Evolutionary conservation across 2,329 filamentous ascomycete species (phyloP).

Genomic region (Lasiodiplodia sp.): DNA sequence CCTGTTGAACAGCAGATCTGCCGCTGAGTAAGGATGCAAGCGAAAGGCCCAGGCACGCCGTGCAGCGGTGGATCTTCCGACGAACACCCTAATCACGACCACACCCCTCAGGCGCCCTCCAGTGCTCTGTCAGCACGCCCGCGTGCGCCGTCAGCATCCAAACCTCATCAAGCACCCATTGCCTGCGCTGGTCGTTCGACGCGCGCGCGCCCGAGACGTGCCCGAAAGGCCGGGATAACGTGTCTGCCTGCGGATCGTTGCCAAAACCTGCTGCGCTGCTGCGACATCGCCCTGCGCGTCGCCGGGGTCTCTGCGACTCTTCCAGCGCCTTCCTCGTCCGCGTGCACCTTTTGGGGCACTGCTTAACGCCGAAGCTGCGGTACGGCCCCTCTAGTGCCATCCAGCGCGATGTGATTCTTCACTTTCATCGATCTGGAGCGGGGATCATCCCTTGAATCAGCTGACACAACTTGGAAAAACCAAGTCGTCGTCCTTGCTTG

Average conservation of each 20-base stretch:
- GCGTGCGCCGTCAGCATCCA: not conserved
- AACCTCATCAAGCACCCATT: not conserved
- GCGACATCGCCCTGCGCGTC: conserved; percentile 2
- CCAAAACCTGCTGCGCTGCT: conserved; percentile 13
- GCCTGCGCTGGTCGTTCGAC: not conserved
- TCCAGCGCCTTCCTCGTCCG: not conserved
- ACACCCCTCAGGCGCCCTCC: not conserved
- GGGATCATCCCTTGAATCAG: conserved; percentile 6
- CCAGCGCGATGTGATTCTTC: conserved; percentile 4
- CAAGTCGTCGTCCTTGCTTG: conserved; percentile 19
- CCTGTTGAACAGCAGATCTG: conserved; percentile 15
- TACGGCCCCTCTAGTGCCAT: not conserved
- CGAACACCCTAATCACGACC: conserved; percentile 25
- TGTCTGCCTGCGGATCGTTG: conserved; percentile 14
- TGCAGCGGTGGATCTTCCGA: conserved; percentile 21
- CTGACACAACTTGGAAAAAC: conserved; percentile 14
- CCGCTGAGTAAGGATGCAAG: conserved; percentile 20
- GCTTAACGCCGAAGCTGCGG: conserved; percentile 7
- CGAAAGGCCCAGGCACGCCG: conserved; percentile 20
- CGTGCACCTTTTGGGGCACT: not conserved
- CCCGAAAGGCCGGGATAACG: conserved; percentile 1
- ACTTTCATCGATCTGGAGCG: not conserved
- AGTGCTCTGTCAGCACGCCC: not conserved
- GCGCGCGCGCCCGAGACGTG: conserved; percentile 1
- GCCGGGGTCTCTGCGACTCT: conserved; percentile 1